phyloP scores from a whole-genome alignment of 225 moss, liverwort and hornwort genomes.

The Polytrichum formosum region DNA sequence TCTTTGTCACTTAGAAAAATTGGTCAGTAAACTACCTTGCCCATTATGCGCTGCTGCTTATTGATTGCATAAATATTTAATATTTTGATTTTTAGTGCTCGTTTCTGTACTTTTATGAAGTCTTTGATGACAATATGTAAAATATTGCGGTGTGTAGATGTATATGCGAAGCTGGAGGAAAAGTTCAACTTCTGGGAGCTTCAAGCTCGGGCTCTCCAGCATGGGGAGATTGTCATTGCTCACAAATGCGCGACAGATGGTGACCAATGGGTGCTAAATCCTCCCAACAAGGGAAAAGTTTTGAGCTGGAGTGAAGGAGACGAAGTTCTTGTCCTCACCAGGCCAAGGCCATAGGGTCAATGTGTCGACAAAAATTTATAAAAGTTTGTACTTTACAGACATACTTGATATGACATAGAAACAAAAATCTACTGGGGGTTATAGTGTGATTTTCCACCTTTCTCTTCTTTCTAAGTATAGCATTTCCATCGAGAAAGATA shows the following conservation, averaged over 20 bases:
- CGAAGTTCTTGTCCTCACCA: slow-evolving; percentile 42
- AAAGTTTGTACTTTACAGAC: too few relatives aligned
- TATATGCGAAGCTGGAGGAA: slow-evolving; percentile 40
- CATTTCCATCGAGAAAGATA: too few relatives aligned
- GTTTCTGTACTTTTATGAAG: too few relatives aligned
- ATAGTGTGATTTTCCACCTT: too few relatives aligned
- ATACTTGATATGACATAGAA: too few relatives aligned
- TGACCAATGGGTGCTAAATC: slow-evolving; percentile 34
- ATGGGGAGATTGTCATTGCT: slow-evolving; percentile 43
- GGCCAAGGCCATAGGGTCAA: slow-evolving; percentile 12
- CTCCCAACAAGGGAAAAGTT: slow-evolving; percentile 20
- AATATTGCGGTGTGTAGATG: slow-evolving; percentile 12
- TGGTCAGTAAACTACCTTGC: slow-evolving; percentile 13
- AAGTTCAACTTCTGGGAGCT: slow-evolving; percentile 51
- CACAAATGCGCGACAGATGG: slow-evolving; percentile 21
- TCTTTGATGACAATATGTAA: too few relatives aligned
- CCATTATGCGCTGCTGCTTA: not conserved
- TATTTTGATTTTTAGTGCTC: too few relatives aligned
- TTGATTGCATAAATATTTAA: too few relatives aligned
- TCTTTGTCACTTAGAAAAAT: slow-evolving; percentile 37
- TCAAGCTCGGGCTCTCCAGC: slow-evolving; percentile 44
- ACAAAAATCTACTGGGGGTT: too few relatives aligned
- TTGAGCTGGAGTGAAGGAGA: slow-evolving; percentile 44
- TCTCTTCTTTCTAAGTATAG: too few relatives aligned
- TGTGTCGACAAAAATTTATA: slow-evolving; percentile 7